Percentiles rank a stretch among this genome's conserved stretches.
phyloP scores from a whole-genome alignment of 176 grass and related monocot species.

The Aegilops bicornis region DNA sequence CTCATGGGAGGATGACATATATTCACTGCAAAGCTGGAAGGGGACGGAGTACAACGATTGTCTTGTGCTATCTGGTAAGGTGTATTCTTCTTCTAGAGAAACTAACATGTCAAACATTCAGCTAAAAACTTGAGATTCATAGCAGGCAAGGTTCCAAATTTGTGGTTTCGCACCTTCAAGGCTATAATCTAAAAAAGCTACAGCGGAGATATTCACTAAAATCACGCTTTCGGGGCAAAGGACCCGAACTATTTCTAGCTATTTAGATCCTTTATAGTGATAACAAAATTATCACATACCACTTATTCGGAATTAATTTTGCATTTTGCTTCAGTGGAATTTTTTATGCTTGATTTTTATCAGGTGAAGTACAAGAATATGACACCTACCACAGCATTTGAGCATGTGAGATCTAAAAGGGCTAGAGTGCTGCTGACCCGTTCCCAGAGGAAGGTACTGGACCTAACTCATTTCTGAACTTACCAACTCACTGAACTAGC shows the following conservation, averaged over 20 bases:
- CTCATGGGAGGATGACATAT: conserved; percentile 74
- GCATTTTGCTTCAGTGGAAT: not conserved
- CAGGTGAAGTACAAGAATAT: conserved; percentile 92
- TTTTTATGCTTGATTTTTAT: conserved; percentile 1
- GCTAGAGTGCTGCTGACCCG: conserved; percentile 71
- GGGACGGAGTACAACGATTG: conserved; percentile 80
- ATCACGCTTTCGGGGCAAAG: not conserved
- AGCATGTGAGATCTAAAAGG: conserved; percentile 70
- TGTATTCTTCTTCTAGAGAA: not conserved
- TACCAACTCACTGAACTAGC: not conserved
- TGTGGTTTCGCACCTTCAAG: not conserved
- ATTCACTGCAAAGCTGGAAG: conserved; percentile 98
- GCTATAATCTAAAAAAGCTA: not conserved
- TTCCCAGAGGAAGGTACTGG: conserved; percentile 72
- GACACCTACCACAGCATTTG: conserved; percentile 67
- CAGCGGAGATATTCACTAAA: not conserved
- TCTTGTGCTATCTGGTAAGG: conserved; percentile 91
- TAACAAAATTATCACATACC: not conserved
- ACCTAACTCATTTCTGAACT: conserved; percentile 8
- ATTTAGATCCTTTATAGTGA: not conserved
- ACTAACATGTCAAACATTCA: not conserved
- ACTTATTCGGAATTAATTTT: conserved; percentile 1
- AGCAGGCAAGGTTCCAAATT: not conserved
- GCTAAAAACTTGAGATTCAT: not conserved
- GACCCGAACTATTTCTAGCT: not conserved